phyloP scores from a whole-genome alignment of 768 basidiomycete species.

The Hydnomerulius pinastri region DNA sequence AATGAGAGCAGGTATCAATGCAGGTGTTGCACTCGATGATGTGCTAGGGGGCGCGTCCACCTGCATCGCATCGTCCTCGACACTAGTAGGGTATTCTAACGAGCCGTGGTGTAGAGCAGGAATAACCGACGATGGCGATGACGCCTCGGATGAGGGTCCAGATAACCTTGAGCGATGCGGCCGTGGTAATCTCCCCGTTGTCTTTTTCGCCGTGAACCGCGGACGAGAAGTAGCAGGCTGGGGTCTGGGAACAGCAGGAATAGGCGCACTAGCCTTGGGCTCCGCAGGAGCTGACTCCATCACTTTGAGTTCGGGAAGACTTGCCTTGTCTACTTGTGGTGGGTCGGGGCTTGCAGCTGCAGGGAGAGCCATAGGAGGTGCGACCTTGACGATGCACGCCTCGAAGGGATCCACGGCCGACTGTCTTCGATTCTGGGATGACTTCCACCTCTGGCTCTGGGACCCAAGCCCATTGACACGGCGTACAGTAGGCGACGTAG shows the following conservation, averaged over 20 bases:
- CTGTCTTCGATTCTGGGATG: conserved; percentile 7
- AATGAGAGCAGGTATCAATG: too few species aligned
- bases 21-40: background rate
- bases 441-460: background rate
- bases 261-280: background rate
- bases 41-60: background rate
- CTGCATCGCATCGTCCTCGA: background rate
- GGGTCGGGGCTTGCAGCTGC: too few species aligned
- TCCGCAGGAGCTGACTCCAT: background rate
- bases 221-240: too few species aligned
- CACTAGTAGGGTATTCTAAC: too few species aligned
- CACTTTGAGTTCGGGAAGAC: too few species aligned
- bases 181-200: background rate
- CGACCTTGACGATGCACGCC: conserved; percentile 17
- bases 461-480: background rate
- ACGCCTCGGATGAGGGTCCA: too few species aligned
- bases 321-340: too few species aligned
- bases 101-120: too few species aligned
- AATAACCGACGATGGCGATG: too few species aligned
- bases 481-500: background rate
- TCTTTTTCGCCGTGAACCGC: too few species aligned
- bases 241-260: too few species aligned
- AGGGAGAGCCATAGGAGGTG: background rate
- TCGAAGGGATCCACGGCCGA: conserved; percentile 17
- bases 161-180: too few species aligned